Base-by-base conservation (phyloP, 225 moss, liverwort and hornwort species). In the Polytrichum commune region DNA sequence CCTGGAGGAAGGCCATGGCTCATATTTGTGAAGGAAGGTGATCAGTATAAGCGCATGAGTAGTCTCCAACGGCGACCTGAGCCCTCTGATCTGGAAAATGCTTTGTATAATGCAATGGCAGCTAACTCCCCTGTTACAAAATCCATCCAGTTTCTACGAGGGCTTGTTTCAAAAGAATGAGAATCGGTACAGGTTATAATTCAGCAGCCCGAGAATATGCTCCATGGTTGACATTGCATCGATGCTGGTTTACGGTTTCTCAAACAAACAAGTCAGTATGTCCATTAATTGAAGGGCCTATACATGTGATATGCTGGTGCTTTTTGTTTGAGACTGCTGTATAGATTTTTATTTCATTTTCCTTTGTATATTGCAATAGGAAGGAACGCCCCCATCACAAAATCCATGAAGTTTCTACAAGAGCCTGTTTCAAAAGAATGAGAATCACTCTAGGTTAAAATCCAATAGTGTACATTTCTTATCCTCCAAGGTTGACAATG, bases 81-180 rank as follows among this genome's bases (percentile, higher is more conserved):
- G 7, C 78, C 92, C 53, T 76, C 83, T 64, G 92, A 94, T 71
- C 86, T 98, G 46, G 94, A 98, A 73, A 85, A 88, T 75, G 92
- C 94, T 5, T 68, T 98, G 66, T 98, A 98, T 76, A 92, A 86
- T 72, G 85, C 92, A 1, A 88, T 92, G 79, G 97, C 97, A 58
- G 90, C 92, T 46, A 98, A 92, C 66, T 94, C 97, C 58, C 94
- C 97, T 7, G 84, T 98, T 28, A 92, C 89, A 58, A 98, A 94
- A 74, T 94, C 97, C 62, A 90, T 94, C 63, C 79, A 82, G 73
- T 97, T 94, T 73, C 75, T 97, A 33, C 86, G 92, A 25, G 90
- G 94, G 65, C 77, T 97, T 27, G 83, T 90, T 70, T 79, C 88
- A 5, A 88, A 84, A 75, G 84, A 82, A 35, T 88, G 75, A 88